These are phyloP conservation scores for Penicillium fuscoglaucum DNA, from an alignment of 2,329 filamentous ascomycete genomes.

Conservation along the genomic window DNA sequence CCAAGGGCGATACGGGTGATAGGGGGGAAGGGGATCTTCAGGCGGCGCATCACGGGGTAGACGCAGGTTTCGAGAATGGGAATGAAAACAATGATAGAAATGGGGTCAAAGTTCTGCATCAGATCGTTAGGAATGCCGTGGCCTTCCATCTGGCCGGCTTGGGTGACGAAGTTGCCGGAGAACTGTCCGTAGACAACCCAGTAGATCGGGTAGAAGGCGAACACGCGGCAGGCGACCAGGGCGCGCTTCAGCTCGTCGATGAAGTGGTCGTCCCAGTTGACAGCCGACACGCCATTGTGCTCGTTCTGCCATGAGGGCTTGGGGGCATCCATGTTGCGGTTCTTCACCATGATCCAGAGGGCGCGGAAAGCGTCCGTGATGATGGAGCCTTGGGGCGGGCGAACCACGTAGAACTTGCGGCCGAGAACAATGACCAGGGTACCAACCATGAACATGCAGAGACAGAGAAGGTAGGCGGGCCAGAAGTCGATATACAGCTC, in stretches of 20 bases:
- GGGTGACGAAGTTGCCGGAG: constrained; percentile 66
- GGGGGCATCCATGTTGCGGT: constrained; percentile 59
- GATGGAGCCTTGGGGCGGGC: constrained; percentile 61
- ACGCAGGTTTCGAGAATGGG: constrained; percentile 68
- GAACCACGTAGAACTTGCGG: constrained; percentile 48
- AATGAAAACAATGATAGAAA: constrained; percentile 73
- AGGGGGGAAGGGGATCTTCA: constrained; percentile 67
- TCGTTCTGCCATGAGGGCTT: constrained; percentile 66
- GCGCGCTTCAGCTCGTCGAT: constrained; percentile 70
- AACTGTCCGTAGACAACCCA: constrained; percentile 70
- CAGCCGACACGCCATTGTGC: constrained; percentile 43
- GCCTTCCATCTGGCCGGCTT: constrained; percentile 62
- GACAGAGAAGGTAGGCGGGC: constrained; percentile 62
- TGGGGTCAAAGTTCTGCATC: constrained; percentile 72
- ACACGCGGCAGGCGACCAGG: constrained; percentile 67
- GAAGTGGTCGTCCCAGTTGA: constrained; percentile 69
- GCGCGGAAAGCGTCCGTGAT: constrained; percentile 66
- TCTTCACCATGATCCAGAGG: constrained; percentile 55
- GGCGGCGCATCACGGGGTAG: constrained; percentile 66
- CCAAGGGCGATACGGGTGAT: constrained; percentile 74
- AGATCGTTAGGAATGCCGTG: constrained; percentile 76
- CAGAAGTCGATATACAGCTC: constrained; percentile 68
- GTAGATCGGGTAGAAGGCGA: constrained; percentile 68
- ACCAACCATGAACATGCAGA: constrained; percentile 64
- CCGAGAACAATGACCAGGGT: constrained; percentile 55